phyloP scores from a whole-genome alignment of 2,329 filamentous ascomycete species.

The Pseudocercospora fuligena region DNA sequence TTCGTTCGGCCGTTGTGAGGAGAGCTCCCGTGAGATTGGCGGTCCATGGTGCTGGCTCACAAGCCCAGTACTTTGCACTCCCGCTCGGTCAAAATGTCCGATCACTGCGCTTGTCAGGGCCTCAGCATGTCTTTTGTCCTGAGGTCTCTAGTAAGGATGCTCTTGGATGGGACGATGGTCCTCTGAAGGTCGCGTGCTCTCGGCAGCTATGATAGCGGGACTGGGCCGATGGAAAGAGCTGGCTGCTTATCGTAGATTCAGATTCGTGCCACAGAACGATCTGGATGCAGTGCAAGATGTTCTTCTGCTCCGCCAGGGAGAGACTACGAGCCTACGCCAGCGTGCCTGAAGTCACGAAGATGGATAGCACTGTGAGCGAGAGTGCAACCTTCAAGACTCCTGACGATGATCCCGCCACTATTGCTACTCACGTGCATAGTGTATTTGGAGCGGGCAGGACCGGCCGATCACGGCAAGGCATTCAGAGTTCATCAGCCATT shows the following conservation, averaged over 20 bases:
- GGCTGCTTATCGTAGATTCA: constrained; percentile 9
- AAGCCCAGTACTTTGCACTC: not conserved
- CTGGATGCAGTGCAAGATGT: not conserved
- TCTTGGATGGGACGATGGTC: not conserved
- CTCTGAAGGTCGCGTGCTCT: constrained; percentile 21
- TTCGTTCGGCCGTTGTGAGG: constrained; percentile 14
- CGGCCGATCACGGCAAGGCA: not conserved
- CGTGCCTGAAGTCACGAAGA: not conserved
- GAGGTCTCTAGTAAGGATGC: not conserved
- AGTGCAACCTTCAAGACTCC: not conserved
- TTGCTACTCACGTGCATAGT: not conserved
- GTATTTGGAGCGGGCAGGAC: not conserved
- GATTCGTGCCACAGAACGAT: constrained; percentile 18
- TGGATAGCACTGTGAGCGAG: not conserved
- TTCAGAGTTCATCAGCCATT: not conserved
- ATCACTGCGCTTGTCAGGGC: too few relatives aligned
- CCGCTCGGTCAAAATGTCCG: too few relatives aligned
- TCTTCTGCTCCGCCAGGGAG: constrained; percentile 1
- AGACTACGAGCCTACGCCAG: constrained; percentile 3
- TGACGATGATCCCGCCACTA: not conserved
- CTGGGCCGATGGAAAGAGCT: constrained; percentile 12
- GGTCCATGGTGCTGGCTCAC: constrained; percentile 14
- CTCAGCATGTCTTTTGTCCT: too few relatives aligned
- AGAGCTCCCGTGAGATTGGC: constrained; percentile 2
- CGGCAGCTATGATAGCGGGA: constrained; percentile 14